These are phyloP conservation scores for Amanita molliuscula DNA, from an alignment of 768 basidiomycete genomes.

Conservation along the genomic window DNA sequence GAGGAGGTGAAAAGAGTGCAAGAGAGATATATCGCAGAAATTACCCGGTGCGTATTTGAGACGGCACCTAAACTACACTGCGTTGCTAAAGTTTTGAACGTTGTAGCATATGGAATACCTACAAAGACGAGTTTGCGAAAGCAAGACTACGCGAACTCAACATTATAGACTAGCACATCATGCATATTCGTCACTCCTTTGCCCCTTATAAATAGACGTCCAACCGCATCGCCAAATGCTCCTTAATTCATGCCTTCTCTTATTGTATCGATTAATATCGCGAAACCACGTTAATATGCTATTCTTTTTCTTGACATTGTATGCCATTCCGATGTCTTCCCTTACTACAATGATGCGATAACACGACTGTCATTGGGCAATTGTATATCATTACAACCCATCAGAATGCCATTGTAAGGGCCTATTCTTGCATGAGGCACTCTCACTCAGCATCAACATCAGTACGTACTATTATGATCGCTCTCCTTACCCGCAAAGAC, in stretches of 20 bases:
- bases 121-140: conserved; percentile 91
- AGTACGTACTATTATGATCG: conserved; percentile 36
- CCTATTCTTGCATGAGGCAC: background rate
- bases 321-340: background rate
- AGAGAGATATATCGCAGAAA: conserved; percentile 81
- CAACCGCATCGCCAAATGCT: background rate
- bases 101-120: conserved; percentile 86
- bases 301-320: background rate
- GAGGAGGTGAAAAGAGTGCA: conserved; percentile 78
- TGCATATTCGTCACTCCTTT: conserved; percentile 1
- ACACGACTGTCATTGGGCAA: background rate
- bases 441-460: background rate
- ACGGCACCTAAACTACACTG: background rate
- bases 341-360: background rate
- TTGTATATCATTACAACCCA: background rate
- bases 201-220: background rate
- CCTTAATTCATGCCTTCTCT: background rate
- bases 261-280: background rate
- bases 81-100: background rate
- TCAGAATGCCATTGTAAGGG: background rate
- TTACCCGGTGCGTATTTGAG: conserved; percentile 56
- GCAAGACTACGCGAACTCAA: conserved; percentile 67
- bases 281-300: background rate
- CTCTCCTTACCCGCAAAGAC: conserved; percentile 30
- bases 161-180: conserved; percentile 50